phyloP scores from a whole-genome alignment of 208 protist genomes.

The Porcisia hertigi region DNA sequence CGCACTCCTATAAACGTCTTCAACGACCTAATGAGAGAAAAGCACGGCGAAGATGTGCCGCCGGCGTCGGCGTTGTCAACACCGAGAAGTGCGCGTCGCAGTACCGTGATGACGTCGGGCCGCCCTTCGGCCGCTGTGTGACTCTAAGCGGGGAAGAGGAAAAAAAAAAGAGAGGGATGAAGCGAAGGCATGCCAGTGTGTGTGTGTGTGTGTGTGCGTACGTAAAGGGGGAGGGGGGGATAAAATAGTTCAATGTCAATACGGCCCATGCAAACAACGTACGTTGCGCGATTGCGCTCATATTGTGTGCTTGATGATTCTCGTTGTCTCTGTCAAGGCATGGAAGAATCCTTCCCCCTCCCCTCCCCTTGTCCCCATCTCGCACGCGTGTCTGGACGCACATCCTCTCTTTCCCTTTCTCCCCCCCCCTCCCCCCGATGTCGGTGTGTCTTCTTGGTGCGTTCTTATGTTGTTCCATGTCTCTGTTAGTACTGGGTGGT shows the following conservation, averaged over 20 bases:
- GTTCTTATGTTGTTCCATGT: neutral
- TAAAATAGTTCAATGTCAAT: too few relatives aligned
- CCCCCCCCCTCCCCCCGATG: neutral
- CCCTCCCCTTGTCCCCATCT: too few relatives aligned
- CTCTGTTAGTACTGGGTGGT: neutral
- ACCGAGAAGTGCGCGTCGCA: slow-evolving; percentile 28
- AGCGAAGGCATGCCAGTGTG: neutral
- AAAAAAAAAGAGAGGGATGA: neutral
- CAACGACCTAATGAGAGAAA: slow-evolving; percentile 60
- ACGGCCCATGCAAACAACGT: too few relatives aligned
- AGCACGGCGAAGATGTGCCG: slow-evolving; percentile 51
- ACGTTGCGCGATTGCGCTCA: too few relatives aligned
- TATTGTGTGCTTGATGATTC: too few relatives aligned
- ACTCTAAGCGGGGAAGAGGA: slow-evolving; percentile 18
- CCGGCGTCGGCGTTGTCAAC: slow-evolving; percentile 6
- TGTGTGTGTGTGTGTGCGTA: neutral
- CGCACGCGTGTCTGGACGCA: too few relatives aligned
- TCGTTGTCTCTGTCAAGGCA: too few relatives aligned
- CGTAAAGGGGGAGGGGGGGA: neutral
- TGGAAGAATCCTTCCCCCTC: too few relatives aligned
- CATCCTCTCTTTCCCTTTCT: neutral
- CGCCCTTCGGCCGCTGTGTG: slow-evolving; percentile 48
- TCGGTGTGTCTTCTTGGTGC: neutral
- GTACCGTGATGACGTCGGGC: slow-evolving; percentile 16
- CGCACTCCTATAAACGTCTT: slow-evolving; percentile 84